Conservation (phyloP, 2,329 filamentous ascomycete species). For the Xylariaceae sp. region DNA sequence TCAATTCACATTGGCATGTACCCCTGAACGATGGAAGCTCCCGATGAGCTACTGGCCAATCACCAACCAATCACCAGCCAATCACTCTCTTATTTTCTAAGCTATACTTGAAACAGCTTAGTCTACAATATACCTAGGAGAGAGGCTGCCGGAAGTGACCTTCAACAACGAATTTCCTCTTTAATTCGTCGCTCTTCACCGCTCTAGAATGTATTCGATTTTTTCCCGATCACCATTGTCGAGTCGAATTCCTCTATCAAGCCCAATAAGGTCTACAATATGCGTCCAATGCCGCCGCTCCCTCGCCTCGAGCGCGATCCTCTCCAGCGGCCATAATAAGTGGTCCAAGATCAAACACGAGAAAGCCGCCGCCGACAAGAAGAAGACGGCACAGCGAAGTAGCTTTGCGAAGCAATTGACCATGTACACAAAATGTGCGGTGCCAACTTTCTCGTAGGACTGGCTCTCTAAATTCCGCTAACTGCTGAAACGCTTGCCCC, state of each 20-base stretch:
- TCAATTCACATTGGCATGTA: slow-evolving; percentile 12
- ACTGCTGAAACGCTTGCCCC: slow-evolving; percentile 24
- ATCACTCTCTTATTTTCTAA: not conserved
- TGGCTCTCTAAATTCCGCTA: not conserved
- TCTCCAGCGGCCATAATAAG: slow-evolving; percentile 79
- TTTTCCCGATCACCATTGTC: slow-evolving; percentile 16
- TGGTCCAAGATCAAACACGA: slow-evolving; percentile 98
- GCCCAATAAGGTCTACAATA: slow-evolving; percentile 35
- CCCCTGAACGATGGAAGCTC: slow-evolving; percentile 22
- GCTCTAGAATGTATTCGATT: slow-evolving; percentile 30
- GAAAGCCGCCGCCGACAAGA: slow-evolving; percentile 84
- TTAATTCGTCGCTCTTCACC: no score
- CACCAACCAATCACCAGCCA: no score
- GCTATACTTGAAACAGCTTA: slow-evolving; percentile 5
- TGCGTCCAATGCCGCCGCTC: slow-evolving; percentile 58
- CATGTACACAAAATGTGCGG: slow-evolving; percentile 74
- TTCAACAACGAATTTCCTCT: no score
- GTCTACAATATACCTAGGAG: no score
- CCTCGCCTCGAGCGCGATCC: slow-evolving; percentile 53
- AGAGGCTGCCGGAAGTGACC: no score
- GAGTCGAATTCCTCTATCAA: slow-evolving; percentile 19
- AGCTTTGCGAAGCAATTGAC: slow-evolving; percentile 75
- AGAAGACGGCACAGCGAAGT: slow-evolving; percentile 75
- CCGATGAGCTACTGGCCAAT: slow-evolving; percentile 16
- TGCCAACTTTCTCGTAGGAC: not conserved